These are phyloP conservation scores for Trichoderma guizhouense DNA, from an alignment of 2,329 filamentous ascomycete genomes.

Conservation along the genomic window DNA sequence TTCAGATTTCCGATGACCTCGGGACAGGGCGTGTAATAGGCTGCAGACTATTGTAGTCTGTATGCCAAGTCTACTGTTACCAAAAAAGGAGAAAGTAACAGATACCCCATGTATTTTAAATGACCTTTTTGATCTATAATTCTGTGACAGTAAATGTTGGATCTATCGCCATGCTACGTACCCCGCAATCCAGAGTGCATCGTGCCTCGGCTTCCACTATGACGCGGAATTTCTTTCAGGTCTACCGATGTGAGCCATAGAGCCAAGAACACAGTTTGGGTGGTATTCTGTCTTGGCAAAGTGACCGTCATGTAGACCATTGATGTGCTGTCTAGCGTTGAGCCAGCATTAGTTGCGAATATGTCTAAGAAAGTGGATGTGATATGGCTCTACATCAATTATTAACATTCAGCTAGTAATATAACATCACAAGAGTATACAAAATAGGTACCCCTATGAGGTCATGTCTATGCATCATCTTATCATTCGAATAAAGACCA, in stretches of 20 bases:
- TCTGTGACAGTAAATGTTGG: not conserved
- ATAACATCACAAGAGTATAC: not conserved
- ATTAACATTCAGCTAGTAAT: not conserved
- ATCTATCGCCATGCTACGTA: not conserved
- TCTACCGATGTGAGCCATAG: not conserved
- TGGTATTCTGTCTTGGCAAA: not conserved
- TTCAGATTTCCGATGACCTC: not conserved
- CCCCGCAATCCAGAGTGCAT: not conserved
- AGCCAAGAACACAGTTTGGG: not conserved
- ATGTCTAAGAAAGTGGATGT: not conserved
- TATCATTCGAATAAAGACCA: not conserved
- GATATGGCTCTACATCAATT: not conserved
- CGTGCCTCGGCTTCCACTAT: not conserved
- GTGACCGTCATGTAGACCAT: not conserved
- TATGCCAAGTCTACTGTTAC: not conserved
- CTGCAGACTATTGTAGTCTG: not conserved
- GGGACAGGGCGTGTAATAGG: not conserved
- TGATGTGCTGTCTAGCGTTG: rapidly evolving
- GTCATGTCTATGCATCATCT: not conserved
- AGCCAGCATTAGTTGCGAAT: not conserved
- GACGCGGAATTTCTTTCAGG: not conserved
- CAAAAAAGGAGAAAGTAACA: not conserved
- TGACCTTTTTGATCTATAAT: not conserved
- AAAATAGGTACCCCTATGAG: not conserved
- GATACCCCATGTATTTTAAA: not conserved